Percentiles rank a stretch among this genome's conserved stretches.
Evolutionary conservation across 768 basidiomycete genomes (phyloP).

Genomic region (Lactarius akahatsu): DNA sequence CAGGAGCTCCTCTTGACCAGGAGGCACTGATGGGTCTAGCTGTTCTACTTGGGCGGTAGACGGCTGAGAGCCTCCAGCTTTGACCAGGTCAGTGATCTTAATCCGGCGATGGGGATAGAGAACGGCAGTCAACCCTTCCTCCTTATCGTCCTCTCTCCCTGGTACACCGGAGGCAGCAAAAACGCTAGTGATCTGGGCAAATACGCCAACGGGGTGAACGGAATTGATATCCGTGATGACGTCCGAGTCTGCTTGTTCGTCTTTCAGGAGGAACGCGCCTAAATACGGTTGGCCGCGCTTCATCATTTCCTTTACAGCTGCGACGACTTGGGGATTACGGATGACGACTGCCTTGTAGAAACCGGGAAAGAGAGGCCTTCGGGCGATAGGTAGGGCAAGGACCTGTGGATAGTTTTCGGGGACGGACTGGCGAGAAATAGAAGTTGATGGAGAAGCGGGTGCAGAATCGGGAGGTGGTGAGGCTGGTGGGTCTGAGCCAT

Average conservation of each 20-base stretch:
- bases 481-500: conserved; percentile 42
- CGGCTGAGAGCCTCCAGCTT: conserved; percentile 48
- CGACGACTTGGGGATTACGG: conserved; percentile 85
- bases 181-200: conserved; percentile 94
- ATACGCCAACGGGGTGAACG: conserved; percentile 92
- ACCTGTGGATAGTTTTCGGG: conserved; percentile 93
- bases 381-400: conserved; percentile 91
- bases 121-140: conserved; percentile 92
- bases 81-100: conserved; percentile 82
- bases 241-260: conserved; percentile 89
- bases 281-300: conserved; percentile 96
- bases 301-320: conserved; percentile 95
- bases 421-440: conserved; percentile 82
- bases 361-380: conserved; percentile 93
- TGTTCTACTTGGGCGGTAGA: conserved; percentile 39
- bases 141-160: conserved; percentile 70
- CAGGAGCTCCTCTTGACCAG: conserved; percentile 46
- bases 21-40: conserved; percentile 34
- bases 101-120: conserved; percentile 92
- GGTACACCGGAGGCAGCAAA: conserved; percentile 60
- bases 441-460: conserved; percentile 43
- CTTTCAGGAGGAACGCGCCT: conserved; percentile 94
- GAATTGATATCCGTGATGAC: conserved; percentile 84
- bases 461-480: conserved; percentile 40
- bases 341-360: conserved; percentile 99